Evolutionary conservation across 116 monocot species (phyloP), one percentile per base, ranked within the genome.

Genomic region (Papilionanthe hybrid): DNA sequence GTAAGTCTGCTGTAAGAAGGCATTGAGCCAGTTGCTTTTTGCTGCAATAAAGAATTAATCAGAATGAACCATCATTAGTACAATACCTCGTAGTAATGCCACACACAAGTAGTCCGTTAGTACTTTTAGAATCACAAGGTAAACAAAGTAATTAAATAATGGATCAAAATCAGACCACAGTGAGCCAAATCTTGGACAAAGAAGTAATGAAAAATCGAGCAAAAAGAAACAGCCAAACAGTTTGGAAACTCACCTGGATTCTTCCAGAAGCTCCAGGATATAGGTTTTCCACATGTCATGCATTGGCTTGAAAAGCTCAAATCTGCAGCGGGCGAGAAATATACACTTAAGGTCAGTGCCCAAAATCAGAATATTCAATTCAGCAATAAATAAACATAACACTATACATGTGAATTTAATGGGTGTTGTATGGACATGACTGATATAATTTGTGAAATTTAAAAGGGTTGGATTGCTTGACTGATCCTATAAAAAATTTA

Each of bases 251-350:
- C 30, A 92, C 96, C 86, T 85, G 50, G 48, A 79, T 78, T 83
- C 86, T 80, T 89, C 86, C 1, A 90, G 55, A 79, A 94, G 86
- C 82, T 94, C 88, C 13, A 32, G 55, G 27, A 96, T 87, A 78
- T 96, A 92, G 13, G 84, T 89, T 87, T 93, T 92, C 96, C 96
- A 96, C 89, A 96, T 93, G 69, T 92, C 91, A 91, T 94, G 92
- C 92, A 94, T 92, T 56, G 90, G 90, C 79, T 86, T 89, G 78
- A 92, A 93, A n/a, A 80, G 82, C 73, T 88, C 88, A 83, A 94
- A 96, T 55, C 96, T 96, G 85, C 79, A 84, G 49, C 3, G 63
- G 55, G 37, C 5, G 43, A 28, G 20, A 42, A 42, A 11, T 37
- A 18, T 42, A 72, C 42, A 9, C 6, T 18, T 13, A 69, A 71